Evolutionary conservation across 2,329 filamentous ascomycete genomes (phyloP), one percentile per base, ranked within the genome.

Genomic region (Stachybotrys elegans): DNA sequence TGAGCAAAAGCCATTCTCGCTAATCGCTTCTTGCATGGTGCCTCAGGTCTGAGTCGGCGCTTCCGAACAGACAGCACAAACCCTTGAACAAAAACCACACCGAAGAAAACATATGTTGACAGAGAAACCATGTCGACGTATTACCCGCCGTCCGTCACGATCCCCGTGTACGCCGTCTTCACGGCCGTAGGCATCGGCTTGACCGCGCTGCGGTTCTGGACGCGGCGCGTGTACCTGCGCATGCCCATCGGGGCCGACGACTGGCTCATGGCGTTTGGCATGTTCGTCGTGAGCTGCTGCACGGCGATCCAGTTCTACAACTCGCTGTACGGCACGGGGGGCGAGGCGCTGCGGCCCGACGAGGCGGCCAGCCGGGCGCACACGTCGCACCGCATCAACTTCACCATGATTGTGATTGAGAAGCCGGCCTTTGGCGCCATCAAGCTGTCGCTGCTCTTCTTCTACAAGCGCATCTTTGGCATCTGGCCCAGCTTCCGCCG

Each of bases 381-480:
- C 3, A 39, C 31, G n/a, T 27, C 42, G n/a, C 35, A 45, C 14
- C 42, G 39, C 20, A 43, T 44, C 37, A 39, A 48, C 34, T 42
- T 48, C 20, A 39, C 27, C 45, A 48, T 50, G 40, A 34, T 47
- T 32, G 21, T 47, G 21, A 43, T 47, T 19, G 48, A 50, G 38
- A 43, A 45, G 32, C 45, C 43, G 14, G 46, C 43, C 19, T 47
- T 50, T 25, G 42, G 38, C 13, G 34, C 39, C 37, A 43, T 47
- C 40, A 50, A 50, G 36, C 45, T 50, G 22, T 44, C 45, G 8
- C 36, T 50, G 35, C 43, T 47, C 16, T 50, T 43, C 38, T 50
- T 50, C 31, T 50, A 47, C 34, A 40, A 34, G 32, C 42, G 45
- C 17, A 43, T 48, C 14, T 48, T 48, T 32, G 41, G 27, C n/a